Evolutionary conservation across 1,284 basidiomycete genomes (phyloP), one percentile per base, ranked within the genome.

Genomic region (Cystobasidiaceae sp.): DNA sequence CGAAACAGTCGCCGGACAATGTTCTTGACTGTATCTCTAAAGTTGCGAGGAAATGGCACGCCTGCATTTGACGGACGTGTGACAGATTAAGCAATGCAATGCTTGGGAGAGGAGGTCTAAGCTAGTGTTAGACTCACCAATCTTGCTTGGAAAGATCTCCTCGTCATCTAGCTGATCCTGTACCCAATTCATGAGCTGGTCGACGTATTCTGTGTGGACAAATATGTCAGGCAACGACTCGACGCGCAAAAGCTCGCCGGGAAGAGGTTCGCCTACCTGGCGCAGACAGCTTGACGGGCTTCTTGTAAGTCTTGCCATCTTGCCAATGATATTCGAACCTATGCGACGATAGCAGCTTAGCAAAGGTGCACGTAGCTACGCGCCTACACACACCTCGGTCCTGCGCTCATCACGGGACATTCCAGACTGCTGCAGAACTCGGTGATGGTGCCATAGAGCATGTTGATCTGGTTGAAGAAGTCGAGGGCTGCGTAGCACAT

Each of bases 241-340:
- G 19, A 64, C 6, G 34, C 13, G n/a, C 37, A 8, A 49, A 46
- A 37, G 8, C 17, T 34, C 23, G 1, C 17, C 17, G 15, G 13
- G 7, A 8, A 25, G 28, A 43, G 8, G n/a, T 50, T n/a, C 23
- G 32, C 68, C 17, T 23, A 73, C 72, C 72, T 1, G 93, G 92
- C 0, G 93, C 93, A 3, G 90, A 85, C 23, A 97, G 84, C 75
- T 93, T 93, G 3, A 92, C 92, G n/a, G 92, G 92, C 68, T 86
- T 86, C 78, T 89, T 93, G 82, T 88, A 94, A 70, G 85, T 88
- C 59, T 86, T 82, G 17, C 92, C 91, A 74, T 97, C 96, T 77
- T 98, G 94, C 94, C 96, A 99, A 30, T 97, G 86, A 78, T 97
- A 99, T 77, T 99, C 96, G 76, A 92, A 94, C 72, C 91, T 90